These are phyloP conservation scores for Coemansia sp. DNA, from an alignment of 192 early-diverging fungal genomes.

Conservation along the genomic window DNA sequence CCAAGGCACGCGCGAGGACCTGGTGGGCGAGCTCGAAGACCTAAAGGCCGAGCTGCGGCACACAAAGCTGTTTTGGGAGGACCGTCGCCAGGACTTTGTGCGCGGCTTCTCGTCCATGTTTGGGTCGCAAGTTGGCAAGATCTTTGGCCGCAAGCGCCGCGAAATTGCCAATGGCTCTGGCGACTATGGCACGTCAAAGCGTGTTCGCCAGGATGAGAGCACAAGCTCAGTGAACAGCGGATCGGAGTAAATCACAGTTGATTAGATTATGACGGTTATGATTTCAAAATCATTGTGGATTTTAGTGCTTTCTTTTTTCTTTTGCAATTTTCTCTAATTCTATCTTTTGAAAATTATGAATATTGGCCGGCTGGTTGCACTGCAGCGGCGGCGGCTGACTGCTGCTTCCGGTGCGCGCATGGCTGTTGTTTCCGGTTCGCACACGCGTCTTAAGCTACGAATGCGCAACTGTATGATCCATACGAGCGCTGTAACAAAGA, in stretches of 20 bases:
- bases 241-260: background rate
- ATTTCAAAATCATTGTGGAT: background rate
- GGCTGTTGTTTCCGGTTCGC: too few relatives aligned
- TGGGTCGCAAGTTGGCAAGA: conserved; percentile 55
- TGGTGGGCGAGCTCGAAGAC: conserved; percentile 63
- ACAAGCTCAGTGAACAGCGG: background rate
- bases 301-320: background rate
- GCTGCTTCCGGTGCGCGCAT: background rate
- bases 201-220: conserved; percentile 23
- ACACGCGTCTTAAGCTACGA: background rate
- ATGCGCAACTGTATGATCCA: background rate
- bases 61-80: conserved; percentile 69
- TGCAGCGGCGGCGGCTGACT: background rate
- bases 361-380: background rate
- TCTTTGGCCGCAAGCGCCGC: conserved; percentile 44
- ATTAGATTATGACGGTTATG: background rate
- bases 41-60: conserved; percentile 65
- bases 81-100: conserved; percentile 73
- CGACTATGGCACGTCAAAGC: conserved; percentile 18
- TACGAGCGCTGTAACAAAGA: background rate
- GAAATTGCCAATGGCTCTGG: conserved; percentile 4
- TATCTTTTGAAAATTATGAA: background rate
- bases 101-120: conserved; percentile 69
- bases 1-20: conserved; percentile 63
- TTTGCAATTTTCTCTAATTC: background rate